Base-by-base conservation (phyloP, 768 basidiomycete genomes). In the Crucibulum laeve region DNA sequence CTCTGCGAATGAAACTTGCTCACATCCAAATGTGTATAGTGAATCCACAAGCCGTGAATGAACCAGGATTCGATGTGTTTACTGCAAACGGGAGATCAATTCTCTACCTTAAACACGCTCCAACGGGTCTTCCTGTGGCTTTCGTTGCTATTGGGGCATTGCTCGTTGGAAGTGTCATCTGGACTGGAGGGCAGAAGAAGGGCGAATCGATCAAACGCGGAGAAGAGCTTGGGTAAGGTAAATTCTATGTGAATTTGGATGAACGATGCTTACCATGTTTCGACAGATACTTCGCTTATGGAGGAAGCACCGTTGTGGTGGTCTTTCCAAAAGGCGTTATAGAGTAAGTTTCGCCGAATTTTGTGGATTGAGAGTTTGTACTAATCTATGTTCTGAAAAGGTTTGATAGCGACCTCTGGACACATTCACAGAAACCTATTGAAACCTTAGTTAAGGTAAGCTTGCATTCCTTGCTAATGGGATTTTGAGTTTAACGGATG, bases 71-170 rank as follows among this genome's bases (percentile, higher is more conserved):
- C 25, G 79, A 84, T 53, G 81, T 85, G 10, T 76, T 86, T 55
- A 78, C 80, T 3, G 76, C 73, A 10, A 85, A 85, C 59, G 71
- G 69, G 40, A 74, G 85, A 8, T 76, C 78, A 2, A 63, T 82
- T 7, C 60, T 79, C 2, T 72, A 75, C 49, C 51, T 84, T 50
- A 73, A 69, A 42, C 79, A 80, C 49, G 44, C 48, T 1, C 51
- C 44, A 3, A 71, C 75, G 0, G 72, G 70, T 8, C 63, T 69
- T 14, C 70, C 70, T 10, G 64, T 90, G 13, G 87, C 78, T 0
- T 80, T 83, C 49, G 79, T 89, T 7, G 84, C 87, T 6, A 72
- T 91, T 45, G 90, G 89, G 2, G 89, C 89, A 5, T 73, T 91
- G 64, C 77, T 92, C 25, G 89, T 91, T 1, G 89, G 86, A 1